Conservation (phyloP, 257 asterid genomes). For the Solanum etuberosum region DNA sequence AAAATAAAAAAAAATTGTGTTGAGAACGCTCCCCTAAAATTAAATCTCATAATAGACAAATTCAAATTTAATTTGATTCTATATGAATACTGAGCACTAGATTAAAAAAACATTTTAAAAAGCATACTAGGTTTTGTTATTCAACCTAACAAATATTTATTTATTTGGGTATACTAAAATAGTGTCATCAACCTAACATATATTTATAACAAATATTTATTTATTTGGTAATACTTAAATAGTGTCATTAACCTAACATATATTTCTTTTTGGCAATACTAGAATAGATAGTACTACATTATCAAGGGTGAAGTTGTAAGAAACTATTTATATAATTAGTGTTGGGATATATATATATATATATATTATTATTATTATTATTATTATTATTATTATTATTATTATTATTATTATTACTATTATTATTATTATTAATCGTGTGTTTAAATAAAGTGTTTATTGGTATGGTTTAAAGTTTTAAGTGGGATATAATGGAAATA, state of each 20-base stretch:
- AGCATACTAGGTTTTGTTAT: background rate
- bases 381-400: too few relatives aligned
- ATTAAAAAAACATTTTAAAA: background rate
- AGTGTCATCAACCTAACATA: background rate
- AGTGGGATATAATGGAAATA: background rate
- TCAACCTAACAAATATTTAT: background rate
- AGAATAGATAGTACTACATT: background rate
- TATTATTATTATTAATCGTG: too few relatives aligned
- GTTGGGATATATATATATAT: background rate
- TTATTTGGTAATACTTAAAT: background rate
- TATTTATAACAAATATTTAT: background rate
- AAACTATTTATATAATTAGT: background rate
- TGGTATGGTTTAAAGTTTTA: background rate
- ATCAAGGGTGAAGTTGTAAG: background rate
- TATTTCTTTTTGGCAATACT: background rate
- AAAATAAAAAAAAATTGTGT: background rate
- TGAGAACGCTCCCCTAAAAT: fast-evolving
- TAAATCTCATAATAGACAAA: background rate
- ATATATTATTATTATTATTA: too few relatives aligned
- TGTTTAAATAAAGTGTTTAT: background rate
- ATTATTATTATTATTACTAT: too few relatives aligned
- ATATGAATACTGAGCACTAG: background rate
- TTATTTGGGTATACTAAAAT: background rate
- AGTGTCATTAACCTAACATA: background rate
- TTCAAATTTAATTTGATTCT: background rate